Percentiles rank a stretch among this genome's conserved stretches.
These are phyloP conservation scores for Vigna hirtella DNA, from an alignment of 306 rosid species.

Conservation along the genomic window DNA sequence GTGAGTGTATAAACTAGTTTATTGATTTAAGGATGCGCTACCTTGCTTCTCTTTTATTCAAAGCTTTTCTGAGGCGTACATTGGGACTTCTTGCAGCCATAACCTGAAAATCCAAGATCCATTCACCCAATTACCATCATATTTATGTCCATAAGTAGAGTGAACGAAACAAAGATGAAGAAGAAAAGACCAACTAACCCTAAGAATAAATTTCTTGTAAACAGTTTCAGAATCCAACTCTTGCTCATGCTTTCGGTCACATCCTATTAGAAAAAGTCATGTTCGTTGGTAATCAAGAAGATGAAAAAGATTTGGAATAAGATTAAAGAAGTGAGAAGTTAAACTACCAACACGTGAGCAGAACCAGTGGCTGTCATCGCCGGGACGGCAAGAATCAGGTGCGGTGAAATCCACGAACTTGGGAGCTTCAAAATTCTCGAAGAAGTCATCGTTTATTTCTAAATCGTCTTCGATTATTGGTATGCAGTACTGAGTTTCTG, in stretches of 20 bases:
- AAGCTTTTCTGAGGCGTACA: slow-evolving; percentile 64
- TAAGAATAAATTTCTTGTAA: slow-evolving; percentile 79
- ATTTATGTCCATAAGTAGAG: slow-evolving; percentile 10
- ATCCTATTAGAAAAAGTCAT: slow-evolving; percentile 54
- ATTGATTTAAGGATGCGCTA: not conserved
- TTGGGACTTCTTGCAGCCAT: slow-evolving; percentile 99
- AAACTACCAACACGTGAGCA: slow-evolving; percentile 82
- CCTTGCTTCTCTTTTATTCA: slow-evolving; percentile 61
- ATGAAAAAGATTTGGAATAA: not conserved
- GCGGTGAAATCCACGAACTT: slow-evolving; percentile 87
- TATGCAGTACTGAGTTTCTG: slow-evolving; percentile 41
- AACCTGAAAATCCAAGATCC: slow-evolving; percentile 59
- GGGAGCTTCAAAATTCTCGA: slow-evolving; percentile 89
- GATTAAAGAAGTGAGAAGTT: not conserved
- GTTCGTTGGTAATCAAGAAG: not conserved
- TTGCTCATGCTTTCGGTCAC: slow-evolving; percentile 85
- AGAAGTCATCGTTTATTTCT: slow-evolving; percentile 58
- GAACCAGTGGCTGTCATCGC: slow-evolving; percentile 89
- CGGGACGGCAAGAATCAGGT: slow-evolving; percentile 61
- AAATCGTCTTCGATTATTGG: slow-evolving; percentile 51
- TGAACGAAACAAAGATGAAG: slow-evolving; percentile 31
- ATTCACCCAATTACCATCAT: not conserved
- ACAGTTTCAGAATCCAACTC: slow-evolving; percentile 80
- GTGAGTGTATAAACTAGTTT: no score
- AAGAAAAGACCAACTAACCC: slow-evolving; percentile 58